Percentiles rank a stretch among this genome's conserved stretches.
phyloP scores from a whole-genome alignment of 1,139 yeast species.

The Saccharomyces hybrid region DNA sequence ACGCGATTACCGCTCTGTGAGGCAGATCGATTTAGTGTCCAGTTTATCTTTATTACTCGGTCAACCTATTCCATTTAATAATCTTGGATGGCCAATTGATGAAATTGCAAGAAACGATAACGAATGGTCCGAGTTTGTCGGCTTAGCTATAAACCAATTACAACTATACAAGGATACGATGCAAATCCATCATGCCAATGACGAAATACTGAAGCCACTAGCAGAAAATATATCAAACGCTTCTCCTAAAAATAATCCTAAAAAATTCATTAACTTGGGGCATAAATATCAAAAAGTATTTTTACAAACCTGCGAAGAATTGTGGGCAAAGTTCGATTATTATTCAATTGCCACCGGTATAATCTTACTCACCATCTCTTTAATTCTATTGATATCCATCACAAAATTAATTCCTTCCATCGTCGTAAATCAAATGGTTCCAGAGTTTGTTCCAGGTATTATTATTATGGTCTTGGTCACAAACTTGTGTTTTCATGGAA shows the following conservation, averaged over 20 bases:
- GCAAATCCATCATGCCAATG: slow-evolving; percentile 6
- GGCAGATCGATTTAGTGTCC: slow-evolving; percentile 89
- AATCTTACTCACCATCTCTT: slow-evolving; percentile 45
- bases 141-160: slow-evolving; percentile 45
- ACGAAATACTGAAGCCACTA: neutral
- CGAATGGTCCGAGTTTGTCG: slow-evolving; percentile 26
- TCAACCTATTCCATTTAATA: slow-evolving; percentile 87
- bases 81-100: slow-evolving; percentile 80
- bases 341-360: slow-evolving; percentile 61
- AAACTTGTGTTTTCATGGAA: slow-evolving; percentile 30
- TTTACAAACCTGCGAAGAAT: slow-evolving; percentile 58
- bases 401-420: slow-evolving; percentile 77
- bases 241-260: slow-evolving; percentile 8
- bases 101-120: slow-evolving; percentile 43
- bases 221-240: neutral
- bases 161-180: slow-evolving; percentile 54
- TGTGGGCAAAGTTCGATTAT: slow-evolving; percentile 87
- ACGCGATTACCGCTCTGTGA: slow-evolving; percentile 49
- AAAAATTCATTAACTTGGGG: slow-evolving; percentile 19
- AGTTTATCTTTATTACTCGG: slow-evolving; percentile 75
- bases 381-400: slow-evolving; percentile 52
- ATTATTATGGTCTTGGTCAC: slow-evolving; percentile 49
- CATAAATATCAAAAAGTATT: slow-evolving; percentile 49
- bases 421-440: slow-evolving; percentile 65
- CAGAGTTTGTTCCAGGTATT: slow-evolving; percentile 63